These are phyloP conservation scores for Picochlorum sp. DNA, from an alignment of 139 green algal species.

Conservation along the genomic window DNA sequence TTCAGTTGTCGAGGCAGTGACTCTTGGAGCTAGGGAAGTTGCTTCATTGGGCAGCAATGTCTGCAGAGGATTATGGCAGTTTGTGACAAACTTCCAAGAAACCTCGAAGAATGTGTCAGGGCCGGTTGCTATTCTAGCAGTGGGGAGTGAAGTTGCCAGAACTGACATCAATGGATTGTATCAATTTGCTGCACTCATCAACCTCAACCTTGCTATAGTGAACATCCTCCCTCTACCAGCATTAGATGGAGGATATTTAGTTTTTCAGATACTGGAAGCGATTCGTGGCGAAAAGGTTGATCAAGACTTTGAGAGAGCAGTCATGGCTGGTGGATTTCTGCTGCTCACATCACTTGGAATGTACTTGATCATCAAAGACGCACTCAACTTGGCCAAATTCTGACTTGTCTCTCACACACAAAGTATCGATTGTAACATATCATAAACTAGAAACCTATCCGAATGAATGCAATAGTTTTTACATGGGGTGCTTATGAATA, in stretches of 20 bases:
- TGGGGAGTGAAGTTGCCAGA: conserved; percentile 78
- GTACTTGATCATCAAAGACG: conserved; percentile 72
- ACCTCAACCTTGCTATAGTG: conserved; percentile 96
- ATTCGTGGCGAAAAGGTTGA: conserved; percentile 78
- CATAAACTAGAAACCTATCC: background rate
- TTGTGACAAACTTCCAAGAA: conserved; percentile 66
- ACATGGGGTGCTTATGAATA: background rate
- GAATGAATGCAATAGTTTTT: background rate
- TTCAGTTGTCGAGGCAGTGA: background rate
- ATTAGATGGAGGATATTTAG: conserved; percentile 88
- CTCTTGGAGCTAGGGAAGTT: conserved; percentile 6
- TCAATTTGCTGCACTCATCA: conserved; percentile 94
- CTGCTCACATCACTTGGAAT: conserved; percentile 73
- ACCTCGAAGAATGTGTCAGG: conserved; percentile 61
- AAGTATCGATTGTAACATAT: background rate
- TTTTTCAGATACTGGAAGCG: conserved; percentile 76
- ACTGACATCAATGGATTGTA: conserved; percentile 57
- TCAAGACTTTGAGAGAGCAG: conserved; percentile 66
- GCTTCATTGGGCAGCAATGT: conserved; percentile 4
- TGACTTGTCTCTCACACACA: too few relatives aligned
- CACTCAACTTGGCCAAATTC: conserved; percentile 5
- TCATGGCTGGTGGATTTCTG: conserved; percentile 82
- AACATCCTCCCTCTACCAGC: conserved; percentile 93
- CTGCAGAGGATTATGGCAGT: conserved; percentile 50
- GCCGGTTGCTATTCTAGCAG: conserved; percentile 90